phyloP scores from a whole-genome alignment of 192 early-diverging fungal genomes.

The Coemansia sp. region DNA sequence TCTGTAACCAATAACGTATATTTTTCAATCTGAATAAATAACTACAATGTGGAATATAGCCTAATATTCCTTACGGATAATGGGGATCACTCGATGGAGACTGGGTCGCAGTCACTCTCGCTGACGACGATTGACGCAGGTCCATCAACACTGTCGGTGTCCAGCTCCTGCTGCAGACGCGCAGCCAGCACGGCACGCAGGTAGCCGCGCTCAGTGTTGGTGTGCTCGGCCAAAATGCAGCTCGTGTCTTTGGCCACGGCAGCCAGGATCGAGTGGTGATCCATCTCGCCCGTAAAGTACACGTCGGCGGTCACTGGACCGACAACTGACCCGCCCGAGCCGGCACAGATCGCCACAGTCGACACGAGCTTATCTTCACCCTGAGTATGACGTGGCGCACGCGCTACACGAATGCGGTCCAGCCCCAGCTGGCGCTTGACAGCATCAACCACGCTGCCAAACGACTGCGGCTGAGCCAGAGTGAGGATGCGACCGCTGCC shows the following conservation, averaged over 20 bases:
- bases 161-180: constrained; percentile 57
- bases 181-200: constrained; percentile 65
- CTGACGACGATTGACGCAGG: constrained; percentile 70
- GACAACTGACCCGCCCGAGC: constrained; percentile 76
- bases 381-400: constrained; percentile 55
- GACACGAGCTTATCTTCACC: constrained; percentile 50
- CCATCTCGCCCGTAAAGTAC: constrained; percentile 93
- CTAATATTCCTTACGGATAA: neutral
- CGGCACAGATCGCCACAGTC: constrained; percentile 89
- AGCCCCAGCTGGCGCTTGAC: constrained; percentile 61
- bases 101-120: constrained; percentile 74
- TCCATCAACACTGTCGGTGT: constrained; percentile 40
- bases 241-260: constrained; percentile 73
- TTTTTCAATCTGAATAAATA: neutral
- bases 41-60: neutral
- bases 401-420: constrained; percentile 72
- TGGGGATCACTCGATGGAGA: constrained; percentile 48
- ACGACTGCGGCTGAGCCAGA: constrained; percentile 25
- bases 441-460: constrained; percentile 20
- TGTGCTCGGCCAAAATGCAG: constrained; percentile 86
- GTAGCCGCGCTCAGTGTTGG: constrained; percentile 91
- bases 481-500: constrained; percentile 36
- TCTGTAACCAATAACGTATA: neutral
- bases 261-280: constrained; percentile 90
- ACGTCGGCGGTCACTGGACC: constrained; percentile 66